Conservation (phyloP, 2,329 filamentous ascomycete genomes). For the Blastomyces emzantsi region DNA sequence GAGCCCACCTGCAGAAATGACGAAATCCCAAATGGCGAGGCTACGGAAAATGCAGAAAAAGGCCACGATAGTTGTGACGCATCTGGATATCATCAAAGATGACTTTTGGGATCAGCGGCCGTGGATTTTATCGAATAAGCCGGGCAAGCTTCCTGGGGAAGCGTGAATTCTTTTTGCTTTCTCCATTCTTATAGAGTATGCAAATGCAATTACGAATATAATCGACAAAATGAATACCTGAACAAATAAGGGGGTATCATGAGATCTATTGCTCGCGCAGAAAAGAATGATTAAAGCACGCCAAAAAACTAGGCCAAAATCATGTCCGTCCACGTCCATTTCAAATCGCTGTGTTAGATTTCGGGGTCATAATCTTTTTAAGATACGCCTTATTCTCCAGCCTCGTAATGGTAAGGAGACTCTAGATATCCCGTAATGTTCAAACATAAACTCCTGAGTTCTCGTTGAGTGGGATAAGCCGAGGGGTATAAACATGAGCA, state of each 20-base stretch:
- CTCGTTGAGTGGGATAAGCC: not conserved
- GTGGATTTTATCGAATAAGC: conserved; percentile 70
- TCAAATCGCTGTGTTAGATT: not conserved
- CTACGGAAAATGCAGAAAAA: conserved; percentile 73
- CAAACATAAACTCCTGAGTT: not conserved
- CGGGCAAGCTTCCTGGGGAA: conserved; percentile 58
- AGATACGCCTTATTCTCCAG: not conserved
- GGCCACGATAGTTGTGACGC: conserved; percentile 69
- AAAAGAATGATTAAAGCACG: not conserved
- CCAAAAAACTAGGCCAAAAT: not conserved
- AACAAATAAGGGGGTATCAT: conserved; percentile 2
- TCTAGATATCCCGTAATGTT: no score
- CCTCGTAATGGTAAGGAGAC: not conserved
- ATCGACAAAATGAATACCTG: not conserved
- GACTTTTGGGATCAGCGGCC: conserved; percentile 85
- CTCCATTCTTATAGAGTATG: not conserved
- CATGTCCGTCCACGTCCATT: not conserved
- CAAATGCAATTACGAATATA: not conserved
- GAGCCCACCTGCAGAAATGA: conserved; percentile 44
- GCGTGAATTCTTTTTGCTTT: not conserved
- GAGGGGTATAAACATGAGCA: not conserved
- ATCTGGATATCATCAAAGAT: conserved; percentile 91
- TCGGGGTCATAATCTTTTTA: not conserved
- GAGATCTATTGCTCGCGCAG: not conserved
- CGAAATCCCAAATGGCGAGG: conserved; percentile 74